Base-by-base conservation (phyloP, 768 basidiomycete genomes). In the Russula abietina region DNA sequence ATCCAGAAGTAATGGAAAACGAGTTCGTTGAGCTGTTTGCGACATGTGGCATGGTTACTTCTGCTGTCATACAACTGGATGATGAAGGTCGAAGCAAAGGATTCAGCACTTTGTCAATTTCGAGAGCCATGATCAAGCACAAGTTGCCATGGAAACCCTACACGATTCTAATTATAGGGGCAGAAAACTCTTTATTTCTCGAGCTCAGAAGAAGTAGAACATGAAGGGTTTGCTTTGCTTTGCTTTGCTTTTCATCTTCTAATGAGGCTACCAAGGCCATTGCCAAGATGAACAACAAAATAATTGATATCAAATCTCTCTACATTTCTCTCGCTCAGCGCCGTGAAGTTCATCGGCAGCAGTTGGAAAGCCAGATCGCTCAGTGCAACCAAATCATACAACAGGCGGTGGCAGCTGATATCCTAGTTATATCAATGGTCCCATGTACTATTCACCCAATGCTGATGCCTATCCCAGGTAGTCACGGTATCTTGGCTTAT, bases 271-370 rank as follows among this genome's bases (percentile, higher is more conserved):
- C 93, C 72, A 98, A 98, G 80, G 97, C 97, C 65, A 93, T 98
- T 64, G 91, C 93, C 59, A 97, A 99, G 81, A 97, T 99, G 94
- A 99, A 99, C 84, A 98, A 97, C 85, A 96, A 96, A 80, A 98
- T 98, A 88, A 92, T 98, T 71, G 96, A 95, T 65, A 85, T 88
- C 68, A 99, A 99, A 79, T 97, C 97, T 57, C 85, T 99, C 70
- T 99, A 98, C 73, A 97, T 99, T 73, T 95, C 96, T 46, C 87
- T 98, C 68, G 97, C 97, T 69, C 97, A 99, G 75, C 93, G 96
- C 68, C 93, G 94, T 66, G 97, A 99, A 72, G 91, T 97, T 71
- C 91, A 97, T 74, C 86, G 95, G 72, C 96, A 98, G 76, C 95
- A 98, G 75, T 84, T 99, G 69, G 97, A 98, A 80, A 94, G 91